phyloP scores from a whole-genome alignment of 768 basidiomycete species.

The Kwoniella sp. region DNA sequence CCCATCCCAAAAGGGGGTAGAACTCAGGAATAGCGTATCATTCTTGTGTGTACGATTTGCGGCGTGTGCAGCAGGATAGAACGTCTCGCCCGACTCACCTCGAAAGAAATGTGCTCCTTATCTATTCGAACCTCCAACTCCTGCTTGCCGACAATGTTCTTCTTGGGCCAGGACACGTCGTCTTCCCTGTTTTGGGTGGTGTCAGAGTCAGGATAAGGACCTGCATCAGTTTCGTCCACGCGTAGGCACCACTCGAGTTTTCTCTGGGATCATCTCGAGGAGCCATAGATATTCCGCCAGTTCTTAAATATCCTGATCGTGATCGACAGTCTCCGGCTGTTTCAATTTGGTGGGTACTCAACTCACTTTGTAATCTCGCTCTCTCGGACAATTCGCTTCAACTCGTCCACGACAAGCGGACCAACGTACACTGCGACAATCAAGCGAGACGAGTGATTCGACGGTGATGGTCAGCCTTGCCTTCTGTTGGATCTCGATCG shows the following conservation, averaged over 20 bases:
- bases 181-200: constrained; percentile 96
- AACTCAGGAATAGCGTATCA: too few species aligned
- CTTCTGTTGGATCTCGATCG: too few species aligned
- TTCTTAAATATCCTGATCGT: too few species aligned
- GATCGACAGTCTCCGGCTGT: too few species aligned
- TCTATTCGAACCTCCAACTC: constrained; percentile 94
- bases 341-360: too few species aligned
- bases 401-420: constrained; percentile 85
- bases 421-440: constrained; percentile 93
- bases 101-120: constrained; percentile 94
- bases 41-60: neutral
- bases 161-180: constrained; percentile 97
- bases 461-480: too few species aligned
- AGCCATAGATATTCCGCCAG: neutral
- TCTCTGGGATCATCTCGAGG: neutral
- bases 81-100: constrained; percentile 64
- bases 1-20: too few species aligned
- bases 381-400: constrained; percentile 88
- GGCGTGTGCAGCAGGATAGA: constrained; percentile 1
- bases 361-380: constrained; percentile 92
- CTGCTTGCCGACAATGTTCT: constrained; percentile 97
- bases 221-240: constrained; percentile 11
- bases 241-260: neutral
- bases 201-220: too few species aligned
- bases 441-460: too few species aligned